phyloP scores from a whole-genome alignment of 2,329 filamentous ascomycete species.

The Sporothrix luriei region DNA sequence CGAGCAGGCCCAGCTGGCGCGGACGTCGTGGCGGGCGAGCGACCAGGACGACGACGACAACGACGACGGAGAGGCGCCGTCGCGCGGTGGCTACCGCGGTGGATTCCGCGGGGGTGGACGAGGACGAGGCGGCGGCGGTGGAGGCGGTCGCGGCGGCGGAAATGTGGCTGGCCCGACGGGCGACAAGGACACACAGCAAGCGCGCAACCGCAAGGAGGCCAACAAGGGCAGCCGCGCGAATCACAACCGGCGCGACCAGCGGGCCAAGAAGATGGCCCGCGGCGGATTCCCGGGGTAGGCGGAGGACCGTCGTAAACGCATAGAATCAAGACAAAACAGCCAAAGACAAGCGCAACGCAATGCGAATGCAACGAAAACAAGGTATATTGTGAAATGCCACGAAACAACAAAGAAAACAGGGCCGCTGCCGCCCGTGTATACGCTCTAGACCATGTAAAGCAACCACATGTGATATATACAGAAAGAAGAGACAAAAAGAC shows the following conservation, averaged over 20 bases:
- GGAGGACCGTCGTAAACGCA: not conserved
- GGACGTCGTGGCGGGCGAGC: constrained; percentile 66
- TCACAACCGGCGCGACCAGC: constrained; percentile 76
- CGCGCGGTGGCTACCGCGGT: not conserved
- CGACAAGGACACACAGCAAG: constrained; percentile 71
- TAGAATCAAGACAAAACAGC: not conserved
- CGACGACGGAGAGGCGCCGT: no score
- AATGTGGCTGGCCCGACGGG: constrained; percentile 66
- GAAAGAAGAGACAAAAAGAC: not conserved
- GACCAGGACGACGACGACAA: constrained; percentile 60
- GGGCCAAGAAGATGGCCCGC: constrained; percentile 66
- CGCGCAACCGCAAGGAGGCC: constrained; percentile 76
- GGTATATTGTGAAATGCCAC: constrained; percentile 15
- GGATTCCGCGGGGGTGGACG: not conserved
- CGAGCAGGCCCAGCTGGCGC: constrained; percentile 63
- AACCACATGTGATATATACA: not conserved
- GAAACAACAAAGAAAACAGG: not conserved
- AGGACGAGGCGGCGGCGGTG: constrained; percentile 47
- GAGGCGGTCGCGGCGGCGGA: constrained; percentile 53
- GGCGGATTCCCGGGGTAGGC: constrained; percentile 45
- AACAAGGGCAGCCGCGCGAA: constrained; percentile 82
- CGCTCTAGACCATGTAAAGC: not conserved
- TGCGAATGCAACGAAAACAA: not conserved
- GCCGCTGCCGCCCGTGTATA: not conserved
- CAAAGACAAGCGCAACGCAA: no score